Conservation (phyloP, 2,329 filamentous ascomycete species). For the Colletotrichum sp. region DNA sequence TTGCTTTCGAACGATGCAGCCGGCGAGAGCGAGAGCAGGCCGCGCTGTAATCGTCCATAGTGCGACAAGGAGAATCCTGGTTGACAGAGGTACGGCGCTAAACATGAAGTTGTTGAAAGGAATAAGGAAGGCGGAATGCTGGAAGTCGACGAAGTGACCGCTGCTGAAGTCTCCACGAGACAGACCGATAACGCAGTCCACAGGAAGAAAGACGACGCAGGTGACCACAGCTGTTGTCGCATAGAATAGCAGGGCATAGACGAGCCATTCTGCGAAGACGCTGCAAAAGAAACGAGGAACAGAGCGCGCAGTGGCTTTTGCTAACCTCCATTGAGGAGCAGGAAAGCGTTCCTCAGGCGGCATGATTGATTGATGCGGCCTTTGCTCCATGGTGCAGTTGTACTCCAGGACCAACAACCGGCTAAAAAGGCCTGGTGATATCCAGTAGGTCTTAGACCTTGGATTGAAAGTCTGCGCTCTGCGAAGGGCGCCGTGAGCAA, state of each 20-base stretch:
- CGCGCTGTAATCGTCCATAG: neutral
- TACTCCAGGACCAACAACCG: neutral
- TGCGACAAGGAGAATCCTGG: neutral
- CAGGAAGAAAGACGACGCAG: neutral
- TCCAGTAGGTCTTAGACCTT: too few relatives aligned
- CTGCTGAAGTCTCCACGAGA: neutral
- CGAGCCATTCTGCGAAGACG: constrained; percentile 53
- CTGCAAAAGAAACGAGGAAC: too few relatives aligned
- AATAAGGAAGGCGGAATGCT: neutral
- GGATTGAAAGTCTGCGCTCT: too few relatives aligned
- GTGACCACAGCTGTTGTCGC: neutral
- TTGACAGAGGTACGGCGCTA: too few relatives aligned
- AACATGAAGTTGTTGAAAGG: neutral
- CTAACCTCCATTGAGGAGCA: too few relatives aligned
- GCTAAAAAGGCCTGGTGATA: too few relatives aligned
- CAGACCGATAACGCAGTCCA: neutral
- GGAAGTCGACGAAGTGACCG: neutral
- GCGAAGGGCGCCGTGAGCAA: too few relatives aligned
- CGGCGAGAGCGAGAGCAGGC: neutral
- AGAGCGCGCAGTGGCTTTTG: too few relatives aligned
- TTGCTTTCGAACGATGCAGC: neutral
- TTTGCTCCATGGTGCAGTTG: too few relatives aligned
- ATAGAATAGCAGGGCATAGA: neutral
- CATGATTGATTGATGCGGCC: too few relatives aligned
- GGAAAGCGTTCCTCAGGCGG: too few relatives aligned